A percentile compares a stretch with the other conserved stretches of the same genome.
Conservation (phyloP, 257 asterid species). For the Solanum habrochaites region DNA sequence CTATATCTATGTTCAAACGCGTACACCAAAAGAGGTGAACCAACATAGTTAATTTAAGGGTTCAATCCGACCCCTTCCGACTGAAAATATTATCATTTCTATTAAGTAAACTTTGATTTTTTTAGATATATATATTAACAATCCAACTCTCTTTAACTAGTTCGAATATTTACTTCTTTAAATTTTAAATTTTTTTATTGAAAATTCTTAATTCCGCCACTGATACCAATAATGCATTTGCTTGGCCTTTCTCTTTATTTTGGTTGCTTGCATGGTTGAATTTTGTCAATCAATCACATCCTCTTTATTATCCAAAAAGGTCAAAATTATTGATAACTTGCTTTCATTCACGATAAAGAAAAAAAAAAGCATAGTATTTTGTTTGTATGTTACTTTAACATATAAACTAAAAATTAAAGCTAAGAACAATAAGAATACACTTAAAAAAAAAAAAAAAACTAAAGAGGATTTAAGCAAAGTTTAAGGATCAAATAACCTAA, state of each 20-base stretch:
- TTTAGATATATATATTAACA: too few species aligned
- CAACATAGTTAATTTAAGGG: too few species aligned
- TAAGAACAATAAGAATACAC: neutral
- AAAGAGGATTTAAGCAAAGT: neutral
- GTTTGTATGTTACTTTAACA: neutral
- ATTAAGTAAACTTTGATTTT: too few species aligned
- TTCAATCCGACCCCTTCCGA: too few species aligned
- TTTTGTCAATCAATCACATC: neutral
- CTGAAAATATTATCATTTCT: too few species aligned
- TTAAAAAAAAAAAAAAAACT: neutral
- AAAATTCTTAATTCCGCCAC: too few species aligned
- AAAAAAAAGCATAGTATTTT: neutral
- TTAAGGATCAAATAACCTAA: neutral
- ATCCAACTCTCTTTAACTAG: neutral
- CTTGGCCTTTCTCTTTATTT: neutral
- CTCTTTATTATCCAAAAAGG: neutral
- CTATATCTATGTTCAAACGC: neutral
- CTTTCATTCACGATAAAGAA: neutral
- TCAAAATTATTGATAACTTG: neutral
- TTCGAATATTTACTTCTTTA: too few species aligned
- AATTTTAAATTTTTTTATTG: too few species aligned
- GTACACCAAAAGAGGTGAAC: too few species aligned
- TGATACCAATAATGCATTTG: neutral
- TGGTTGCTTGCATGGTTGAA: neutral
- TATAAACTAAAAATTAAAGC: neutral